phyloP scores from a whole-genome alignment of 305 asterid species.

The Rubia tinctorum region DNA sequence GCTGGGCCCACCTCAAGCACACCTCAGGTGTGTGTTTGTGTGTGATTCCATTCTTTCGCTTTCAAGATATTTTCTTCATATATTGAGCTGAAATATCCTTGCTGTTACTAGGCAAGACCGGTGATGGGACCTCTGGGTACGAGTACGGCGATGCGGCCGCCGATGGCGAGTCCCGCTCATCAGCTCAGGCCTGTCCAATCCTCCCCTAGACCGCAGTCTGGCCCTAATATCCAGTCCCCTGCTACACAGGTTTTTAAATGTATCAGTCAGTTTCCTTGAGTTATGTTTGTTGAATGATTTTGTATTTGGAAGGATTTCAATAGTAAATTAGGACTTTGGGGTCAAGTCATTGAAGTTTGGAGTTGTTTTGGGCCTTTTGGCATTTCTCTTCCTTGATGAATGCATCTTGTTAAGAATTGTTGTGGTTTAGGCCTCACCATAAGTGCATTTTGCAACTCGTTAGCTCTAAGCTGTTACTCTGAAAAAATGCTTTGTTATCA shows the following conservation, averaged over 20 bases:
- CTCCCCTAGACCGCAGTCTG: constrained; percentile 57
- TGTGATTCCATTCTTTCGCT: constrained; percentile 12
- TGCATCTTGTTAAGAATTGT: background rate
- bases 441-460: background rate
- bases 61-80: background rate
- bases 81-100: background rate
- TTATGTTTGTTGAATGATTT: background rate
- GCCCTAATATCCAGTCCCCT: constrained; percentile 52
- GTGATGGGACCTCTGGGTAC: constrained; percentile 70
- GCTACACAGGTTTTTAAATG: constrained; percentile 50
- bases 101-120: constrained; percentile 51
- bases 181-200: constrained; percentile 65
- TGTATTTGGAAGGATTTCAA: background rate
- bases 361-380: background rate
- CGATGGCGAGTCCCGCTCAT: constrained; percentile 36
- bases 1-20: constrained; percentile 26
- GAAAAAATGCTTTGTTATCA: background rate
- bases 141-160: constrained; percentile 57
- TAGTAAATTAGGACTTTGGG: background rate
- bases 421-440: background rate
- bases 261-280: background rate
- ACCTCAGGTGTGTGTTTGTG: constrained; percentile 66
- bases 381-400: background rate
- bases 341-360: background rate
- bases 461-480: background rate